Evolutionary conservation across 2,329 filamentous ascomycete genomes (phyloP), one percentile per base, ranked within the genome.

Genomic region (Ceratocystiopsis sp.): DNA sequence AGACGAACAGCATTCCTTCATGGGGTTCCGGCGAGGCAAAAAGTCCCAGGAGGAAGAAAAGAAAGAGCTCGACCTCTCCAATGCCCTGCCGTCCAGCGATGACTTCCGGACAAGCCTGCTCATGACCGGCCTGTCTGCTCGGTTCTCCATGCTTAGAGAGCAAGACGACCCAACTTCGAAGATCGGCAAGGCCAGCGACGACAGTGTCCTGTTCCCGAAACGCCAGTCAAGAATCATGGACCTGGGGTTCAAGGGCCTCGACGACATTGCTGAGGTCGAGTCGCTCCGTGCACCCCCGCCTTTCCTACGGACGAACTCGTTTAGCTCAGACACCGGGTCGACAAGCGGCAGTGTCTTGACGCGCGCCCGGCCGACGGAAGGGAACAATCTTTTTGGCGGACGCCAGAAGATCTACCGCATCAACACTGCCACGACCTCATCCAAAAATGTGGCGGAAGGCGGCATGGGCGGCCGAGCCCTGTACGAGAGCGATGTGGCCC

Each of bases 351-450:
- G 82, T 58, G 71, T 96, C n/a, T 89, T 96, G 82, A 80, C 69
- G 52, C 73, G 91, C 42, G 68, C 80, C 9, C 80, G 87, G 52
- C 86, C 84, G 0, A 78, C 75, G 1, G 89, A 96, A 56, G 86
- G 89, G 38, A 98, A 96, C 56, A 81, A 84, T 51, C 61, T 98
- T 45, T 98, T 98, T 60, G 91, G 91, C 45, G 91, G 91, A 15
- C 77, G 91, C 38, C 91, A 96, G 58, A 96, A 96, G 63, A 80
- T 96, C 35, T 96, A 93, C 61, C 87, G 85, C 59, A 83, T 94
- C 49, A 69, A 82, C 0, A 66, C 65, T 4, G 68, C 68, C 21
- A 56, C 57, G 14, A 56, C 58, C 37, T 67, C 66, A 3, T 66
- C 66, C 4, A 63, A 66, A 33, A 66, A 62, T 7, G 45, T 48